These are phyloP conservation scores for Trametes maxima DNA, from an alignment of 768 basidiomycete species.

Conservation along the genomic window DNA sequence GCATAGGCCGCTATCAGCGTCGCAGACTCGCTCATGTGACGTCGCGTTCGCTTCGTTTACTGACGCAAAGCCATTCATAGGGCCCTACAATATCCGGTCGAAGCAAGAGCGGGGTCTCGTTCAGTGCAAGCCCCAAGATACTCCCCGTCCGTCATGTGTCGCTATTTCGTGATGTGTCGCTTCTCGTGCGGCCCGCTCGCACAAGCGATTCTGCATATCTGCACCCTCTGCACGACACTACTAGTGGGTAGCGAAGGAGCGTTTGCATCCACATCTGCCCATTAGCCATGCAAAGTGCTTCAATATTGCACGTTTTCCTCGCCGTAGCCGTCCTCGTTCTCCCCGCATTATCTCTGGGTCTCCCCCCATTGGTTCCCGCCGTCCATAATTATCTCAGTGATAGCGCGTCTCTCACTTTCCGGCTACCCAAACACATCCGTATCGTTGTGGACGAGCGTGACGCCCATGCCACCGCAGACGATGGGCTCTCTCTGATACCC, in stretches of 20 bases:
- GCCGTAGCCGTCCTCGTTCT: not conserved
- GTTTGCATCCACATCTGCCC: no score
- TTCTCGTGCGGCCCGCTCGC: not conserved
- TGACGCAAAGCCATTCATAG: not conserved
- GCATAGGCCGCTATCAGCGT: not conserved
- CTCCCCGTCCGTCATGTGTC: conserved; percentile 3
- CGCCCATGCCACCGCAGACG: conserved; percentile 19
- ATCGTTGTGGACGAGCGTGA: conserved; percentile 22
- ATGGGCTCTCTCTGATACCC: conserved; percentile 30
- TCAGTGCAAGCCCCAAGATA: no score
- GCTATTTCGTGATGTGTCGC: not conserved
- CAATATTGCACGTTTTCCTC: not conserved
- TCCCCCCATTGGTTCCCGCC: conserved; percentile 24
- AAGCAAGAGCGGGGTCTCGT: not conserved
- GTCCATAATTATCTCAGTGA: conserved; percentile 14
- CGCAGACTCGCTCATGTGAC: not conserved
- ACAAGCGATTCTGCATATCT: not conserved
- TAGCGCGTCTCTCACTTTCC: conserved; percentile 8
- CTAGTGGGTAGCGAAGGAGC: no score
- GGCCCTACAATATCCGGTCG: not conserved
- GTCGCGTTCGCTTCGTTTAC: not conserved
- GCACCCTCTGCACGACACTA: no score
- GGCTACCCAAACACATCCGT: conserved; percentile 13
- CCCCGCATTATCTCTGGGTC: not conserved
- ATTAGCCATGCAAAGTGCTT: not conserved